Evolutionary conservation across 2,329 filamentous ascomycete genomes (phyloP), one percentile per base, ranked within the genome.

Genomic region (Penicillium occitanis): DNA sequence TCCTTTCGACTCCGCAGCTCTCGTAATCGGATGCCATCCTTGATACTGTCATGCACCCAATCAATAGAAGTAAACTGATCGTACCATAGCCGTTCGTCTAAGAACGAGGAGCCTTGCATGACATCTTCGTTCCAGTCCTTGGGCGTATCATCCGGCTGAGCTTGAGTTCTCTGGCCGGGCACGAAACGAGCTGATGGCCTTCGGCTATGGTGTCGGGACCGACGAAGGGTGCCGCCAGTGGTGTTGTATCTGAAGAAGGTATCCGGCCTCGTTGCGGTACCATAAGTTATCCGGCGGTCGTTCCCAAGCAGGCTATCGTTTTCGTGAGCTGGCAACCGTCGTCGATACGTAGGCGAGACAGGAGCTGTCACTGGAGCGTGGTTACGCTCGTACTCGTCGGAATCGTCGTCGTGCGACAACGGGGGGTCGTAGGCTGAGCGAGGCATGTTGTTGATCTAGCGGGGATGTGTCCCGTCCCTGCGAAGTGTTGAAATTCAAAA

Each of bases 51-150:
- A 76, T 97, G 94, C 0, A 99, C 93, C 95, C 95, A 99, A 77
- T 99, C 94, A 64, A 92, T 97, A 6, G 92, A 96, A 5, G 93
- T 97, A 74, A 97, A 97, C 79, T 99, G 95, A 81, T 99, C 95
- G 79, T 98, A 98, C 95, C 95, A 98, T 10, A 96, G 91, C 67
- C 95, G 89, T 71, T 98, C 93, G 74, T 97, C 91, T 61, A 89
- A 82, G 71, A 88, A 89, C 10, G 90, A 79, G 4, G 87, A 89
- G 40, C 84, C 81, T 73, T 89, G 91, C 63, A 79, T 64, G 1
- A 68, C 72, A 4, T 68, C 73, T 19, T 58, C 62, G 19, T 64
- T 58, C 62, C 62, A 64, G 71, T 75, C 72, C 84, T 85, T 69
- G 83, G 81, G 72, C 85, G 88, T 66, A 2, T 71, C 68, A 7